Conservation (phyloP, 345 rosid genomes). For the Syzygium jambos region DNA sequence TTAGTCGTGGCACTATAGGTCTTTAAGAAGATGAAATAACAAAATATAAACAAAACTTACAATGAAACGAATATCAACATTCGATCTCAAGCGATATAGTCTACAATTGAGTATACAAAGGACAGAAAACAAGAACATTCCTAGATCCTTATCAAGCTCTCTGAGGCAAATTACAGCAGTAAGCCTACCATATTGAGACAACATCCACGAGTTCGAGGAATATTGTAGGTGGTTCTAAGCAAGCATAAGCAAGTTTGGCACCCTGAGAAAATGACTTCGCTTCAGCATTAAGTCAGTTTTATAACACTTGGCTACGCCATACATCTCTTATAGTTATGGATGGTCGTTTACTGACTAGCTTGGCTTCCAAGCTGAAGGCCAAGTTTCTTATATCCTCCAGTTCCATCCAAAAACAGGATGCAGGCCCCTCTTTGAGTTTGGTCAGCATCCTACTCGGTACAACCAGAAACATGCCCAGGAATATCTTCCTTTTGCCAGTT, state of each 20-base stretch:
- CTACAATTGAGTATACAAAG: neutral
- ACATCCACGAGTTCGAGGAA: neutral
- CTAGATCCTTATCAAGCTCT: neutral
- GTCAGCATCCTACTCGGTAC: neutral
- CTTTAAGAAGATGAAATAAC: neutral
- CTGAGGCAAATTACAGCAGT: neutral
- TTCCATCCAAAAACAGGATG: neutral
- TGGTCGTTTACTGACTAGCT: neutral
- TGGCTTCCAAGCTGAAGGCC: neutral
- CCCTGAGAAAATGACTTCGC: neutral
- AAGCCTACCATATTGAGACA: neutral
- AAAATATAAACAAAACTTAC: neutral
- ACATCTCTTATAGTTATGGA: neutral
- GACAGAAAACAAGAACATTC: neutral
- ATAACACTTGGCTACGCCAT: neutral
- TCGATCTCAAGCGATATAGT: neutral
- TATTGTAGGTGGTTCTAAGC: neutral
- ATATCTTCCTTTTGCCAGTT: neutral
- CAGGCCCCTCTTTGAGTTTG: neutral
- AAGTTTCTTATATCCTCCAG: neutral
- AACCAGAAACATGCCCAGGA: neutral
- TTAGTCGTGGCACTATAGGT: neutral
- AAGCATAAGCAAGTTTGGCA: neutral
- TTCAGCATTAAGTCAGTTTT: neutral
- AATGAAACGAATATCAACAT: neutral